These are phyloP conservation scores for Phytophthora idaei DNA, from an alignment of 352 stramenopile genomes.

Conservation along the genomic window DNA sequence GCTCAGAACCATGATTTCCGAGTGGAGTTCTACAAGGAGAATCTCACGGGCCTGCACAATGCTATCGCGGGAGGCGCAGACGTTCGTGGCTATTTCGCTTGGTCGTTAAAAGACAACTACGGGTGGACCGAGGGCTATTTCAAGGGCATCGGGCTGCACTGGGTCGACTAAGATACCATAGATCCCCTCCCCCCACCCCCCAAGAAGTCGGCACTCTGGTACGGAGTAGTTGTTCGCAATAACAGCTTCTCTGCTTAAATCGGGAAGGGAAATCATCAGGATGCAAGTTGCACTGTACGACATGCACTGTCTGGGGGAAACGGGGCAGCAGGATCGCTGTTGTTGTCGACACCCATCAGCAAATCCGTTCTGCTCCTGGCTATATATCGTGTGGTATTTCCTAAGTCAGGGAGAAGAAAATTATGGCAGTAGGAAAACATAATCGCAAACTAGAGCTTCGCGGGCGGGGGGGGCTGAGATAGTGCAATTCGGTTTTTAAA, in stretches of 20 bases:
- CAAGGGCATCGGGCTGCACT: constrained; percentile 68
- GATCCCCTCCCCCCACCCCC: constrained; percentile 70
- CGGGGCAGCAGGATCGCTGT: too few relatives aligned
- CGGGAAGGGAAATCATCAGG: background rate
- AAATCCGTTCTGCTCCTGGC: too few relatives aligned
- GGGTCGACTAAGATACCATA: constrained; percentile 69
- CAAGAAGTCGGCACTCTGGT: constrained; percentile 73
- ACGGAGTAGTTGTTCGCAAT: constrained; percentile 46
- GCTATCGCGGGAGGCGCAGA: constrained; percentile 53
- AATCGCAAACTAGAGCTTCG: too few relatives aligned
- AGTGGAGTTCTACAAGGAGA: constrained; percentile 81
- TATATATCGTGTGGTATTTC: too few relatives aligned
- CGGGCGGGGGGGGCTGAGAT: too few relatives aligned
- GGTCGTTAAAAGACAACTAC: constrained; percentile 93
- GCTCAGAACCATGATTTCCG: constrained; percentile 84
- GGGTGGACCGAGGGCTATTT: constrained; percentile 87
- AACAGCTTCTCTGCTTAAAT: constrained; percentile 35
- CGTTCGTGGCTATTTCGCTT: constrained; percentile 90
- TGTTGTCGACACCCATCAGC: too few relatives aligned
- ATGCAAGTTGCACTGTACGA: background rate
- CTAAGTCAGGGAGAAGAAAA: too few relatives aligned
- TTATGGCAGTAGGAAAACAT: too few relatives aligned
- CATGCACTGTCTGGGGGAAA: too few relatives aligned
- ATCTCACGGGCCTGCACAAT: constrained; percentile 75
- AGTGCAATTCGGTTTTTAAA: too few relatives aligned